Conservation (phyloP, 1,284 basidiomycete genomes). For the Pyrrhoderma lamaoense region DNA sequence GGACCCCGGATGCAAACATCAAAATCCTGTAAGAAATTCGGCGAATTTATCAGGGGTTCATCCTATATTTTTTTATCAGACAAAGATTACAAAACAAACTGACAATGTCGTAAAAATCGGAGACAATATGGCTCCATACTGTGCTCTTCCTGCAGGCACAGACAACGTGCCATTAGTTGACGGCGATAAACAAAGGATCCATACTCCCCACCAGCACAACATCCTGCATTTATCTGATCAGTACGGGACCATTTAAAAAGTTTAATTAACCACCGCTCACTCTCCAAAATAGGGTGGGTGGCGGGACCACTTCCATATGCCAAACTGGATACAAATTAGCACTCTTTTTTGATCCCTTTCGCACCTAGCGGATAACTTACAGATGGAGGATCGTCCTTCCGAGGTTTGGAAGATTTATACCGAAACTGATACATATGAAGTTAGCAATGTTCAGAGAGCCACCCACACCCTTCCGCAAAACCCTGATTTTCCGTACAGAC, state of each 20-base stretch:
- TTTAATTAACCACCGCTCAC: constrained; percentile 31
- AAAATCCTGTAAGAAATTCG: constrained; percentile 43
- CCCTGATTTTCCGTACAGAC: constrained; percentile 26
- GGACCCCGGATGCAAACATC: constrained; percentile 64
- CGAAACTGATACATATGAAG: constrained; percentile 33
- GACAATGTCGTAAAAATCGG: constrained; percentile 62
- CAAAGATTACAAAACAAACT: too few species aligned
- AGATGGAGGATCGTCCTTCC: constrained; percentile 44
- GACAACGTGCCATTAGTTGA: constrained; percentile 39
- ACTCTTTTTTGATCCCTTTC: not conserved
- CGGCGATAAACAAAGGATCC: constrained; percentile 56
- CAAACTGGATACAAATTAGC: constrained; percentile 29
- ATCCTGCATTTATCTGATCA: constrained; percentile 36
- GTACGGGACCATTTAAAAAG: not conserved
- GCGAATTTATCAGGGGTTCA: too few species aligned
- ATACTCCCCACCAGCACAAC: constrained; percentile 69
- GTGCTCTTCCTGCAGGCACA: constrained; percentile 41
- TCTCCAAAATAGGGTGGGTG: constrained; percentile 77
- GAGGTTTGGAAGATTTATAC: constrained; percentile 47
- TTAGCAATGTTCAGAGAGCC: not conserved
- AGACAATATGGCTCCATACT: constrained; percentile 52
- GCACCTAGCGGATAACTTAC: constrained; percentile 26
- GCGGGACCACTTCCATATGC: constrained; percentile 54
- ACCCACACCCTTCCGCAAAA: not conserved
- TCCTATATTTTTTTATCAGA: too few species aligned